phyloP scores from a whole-genome alignment of 129 eudicot genomes.

The Tagetes erecta region DNA sequence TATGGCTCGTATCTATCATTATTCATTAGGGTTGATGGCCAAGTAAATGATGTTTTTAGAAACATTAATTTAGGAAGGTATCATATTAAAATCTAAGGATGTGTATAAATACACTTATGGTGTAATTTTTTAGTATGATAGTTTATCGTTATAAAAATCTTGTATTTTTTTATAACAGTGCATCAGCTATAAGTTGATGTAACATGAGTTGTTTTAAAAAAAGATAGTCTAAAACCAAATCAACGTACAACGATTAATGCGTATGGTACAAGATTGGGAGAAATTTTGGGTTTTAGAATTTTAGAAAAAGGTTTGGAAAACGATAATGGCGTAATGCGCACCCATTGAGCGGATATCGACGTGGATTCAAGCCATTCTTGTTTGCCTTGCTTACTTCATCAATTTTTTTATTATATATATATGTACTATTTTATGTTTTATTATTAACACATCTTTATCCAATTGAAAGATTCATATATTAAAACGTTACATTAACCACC shows the following conservation, averaged over 20 bases:
- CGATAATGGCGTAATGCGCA: slow-evolving; percentile 59
- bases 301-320: slow-evolving; percentile 14
- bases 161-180: no score
- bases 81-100: no score
- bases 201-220: no score
- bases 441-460: slow-evolving; percentile 29
- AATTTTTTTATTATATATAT: slow-evolving; percentile 17
- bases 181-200: no score
- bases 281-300: not conserved
- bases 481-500: slow-evolving; percentile 19
- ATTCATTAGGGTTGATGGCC: no score
- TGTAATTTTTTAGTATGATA: no score
- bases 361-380: slow-evolving; percentile 69
- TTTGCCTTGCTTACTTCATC: slow-evolving; percentile 71
- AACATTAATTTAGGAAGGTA: no score
- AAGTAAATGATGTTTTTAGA: no score
- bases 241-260: slow-evolving; percentile 4
- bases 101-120: no score
- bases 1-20: no score
- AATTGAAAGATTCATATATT: slow-evolving; percentile 33
- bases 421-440: not conserved
- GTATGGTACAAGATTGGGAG: not conserved
- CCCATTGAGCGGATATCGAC: slow-evolving; percentile 54
- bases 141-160: no score
- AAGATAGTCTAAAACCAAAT: not conserved